These are phyloP conservation scores for Ophiocordyceps unilateralis DNA, from an alignment of 2,329 filamentous ascomycete species.

Conservation along the genomic window DNA sequence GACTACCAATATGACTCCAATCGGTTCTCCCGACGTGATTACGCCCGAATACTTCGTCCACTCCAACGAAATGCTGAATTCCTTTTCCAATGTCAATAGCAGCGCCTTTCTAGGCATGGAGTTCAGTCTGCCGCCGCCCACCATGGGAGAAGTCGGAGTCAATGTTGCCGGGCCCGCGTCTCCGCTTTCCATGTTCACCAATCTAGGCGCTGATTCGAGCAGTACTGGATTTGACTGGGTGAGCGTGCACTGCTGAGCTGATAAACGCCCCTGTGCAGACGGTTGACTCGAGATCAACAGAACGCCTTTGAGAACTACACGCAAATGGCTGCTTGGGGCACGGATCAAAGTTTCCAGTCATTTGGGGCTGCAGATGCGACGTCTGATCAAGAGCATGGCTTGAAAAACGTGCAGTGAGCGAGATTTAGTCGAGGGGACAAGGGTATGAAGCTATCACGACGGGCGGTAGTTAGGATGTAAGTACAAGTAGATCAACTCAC, in stretches of 20 bases:
- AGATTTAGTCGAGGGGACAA: neutral
- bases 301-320: slow-evolving; percentile 39
- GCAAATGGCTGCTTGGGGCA: slow-evolving; percentile 33
- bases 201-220: slow-evolving; percentile 26
- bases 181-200: slow-evolving; percentile 36
- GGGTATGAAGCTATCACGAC: neutral
- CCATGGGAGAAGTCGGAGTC: slow-evolving; percentile 13
- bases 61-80: slow-evolving; percentile 7
- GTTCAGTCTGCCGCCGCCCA: slow-evolving; percentile 17
- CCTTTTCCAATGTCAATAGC: slow-evolving; percentile 20
- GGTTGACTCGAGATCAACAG: slow-evolving; percentile 17
- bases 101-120: slow-evolving; percentile 26
- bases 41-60: slow-evolving; percentile 11
- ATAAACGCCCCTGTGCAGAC: neutral
- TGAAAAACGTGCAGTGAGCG: slow-evolving; percentile 6
- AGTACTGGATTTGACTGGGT: slow-evolving; percentile 41
- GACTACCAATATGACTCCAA: neutral
- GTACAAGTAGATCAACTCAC: neutral
- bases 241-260: slow-evolving; percentile 12
- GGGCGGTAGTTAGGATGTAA: neutral
- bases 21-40: slow-evolving; percentile 10
- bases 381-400: slow-evolving; percentile 9
- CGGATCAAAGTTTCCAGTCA: slow-evolving; percentile 34
- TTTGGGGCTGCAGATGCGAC: slow-evolving; percentile 19
- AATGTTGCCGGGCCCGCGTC: slow-evolving; percentile 16